Conservation (phyloP, 2,329 filamentous ascomycete species). For the Fusarium ramigenum region DNA sequence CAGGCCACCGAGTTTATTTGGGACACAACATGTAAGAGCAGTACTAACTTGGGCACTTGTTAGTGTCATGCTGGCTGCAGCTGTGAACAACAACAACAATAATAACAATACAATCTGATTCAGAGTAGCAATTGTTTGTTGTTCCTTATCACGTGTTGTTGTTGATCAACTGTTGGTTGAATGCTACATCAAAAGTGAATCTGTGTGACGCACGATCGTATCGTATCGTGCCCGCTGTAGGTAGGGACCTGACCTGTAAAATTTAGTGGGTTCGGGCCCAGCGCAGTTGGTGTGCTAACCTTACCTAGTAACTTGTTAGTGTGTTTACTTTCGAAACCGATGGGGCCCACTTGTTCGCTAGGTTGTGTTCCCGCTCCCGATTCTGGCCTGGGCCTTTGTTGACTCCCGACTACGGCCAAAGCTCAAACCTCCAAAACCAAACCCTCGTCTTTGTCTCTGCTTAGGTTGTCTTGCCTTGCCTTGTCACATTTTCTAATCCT, state of each 20-base stretch:
- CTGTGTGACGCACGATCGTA: constrained; percentile 32
- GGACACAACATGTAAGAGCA: background rate
- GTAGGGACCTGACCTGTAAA: constrained; percentile 6
- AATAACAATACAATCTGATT: background rate
- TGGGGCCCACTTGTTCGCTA: constrained; percentile 30
- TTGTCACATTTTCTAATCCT: constrained; percentile 13
- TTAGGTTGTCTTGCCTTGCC: constrained; percentile 1
- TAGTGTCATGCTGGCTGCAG: background rate
- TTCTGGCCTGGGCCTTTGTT: constrained; percentile 23
- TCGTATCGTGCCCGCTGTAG: constrained; percentile 1
- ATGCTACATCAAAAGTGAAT: constrained; percentile 19
- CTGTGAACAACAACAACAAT: background rate
- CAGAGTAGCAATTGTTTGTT: background rate
- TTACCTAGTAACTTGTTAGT: background rate
- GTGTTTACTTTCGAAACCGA: constrained; percentile 41
- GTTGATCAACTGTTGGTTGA: constrained; percentile 16
- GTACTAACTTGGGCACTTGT: background rate
- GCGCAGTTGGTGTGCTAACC: background rate
- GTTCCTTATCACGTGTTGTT: constrained; percentile 14
- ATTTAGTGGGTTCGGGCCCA: background rate
- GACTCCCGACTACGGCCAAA: constrained; percentile 18
- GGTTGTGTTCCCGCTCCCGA: constrained; percentile 25
- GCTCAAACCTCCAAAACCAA: constrained; percentile 18
- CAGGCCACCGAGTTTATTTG: constrained; percentile 28
- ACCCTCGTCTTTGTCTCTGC: background rate